phyloP scores from a whole-genome alignment of 2,329 filamentous ascomycete genomes.

The Cercospora beticola region DNA sequence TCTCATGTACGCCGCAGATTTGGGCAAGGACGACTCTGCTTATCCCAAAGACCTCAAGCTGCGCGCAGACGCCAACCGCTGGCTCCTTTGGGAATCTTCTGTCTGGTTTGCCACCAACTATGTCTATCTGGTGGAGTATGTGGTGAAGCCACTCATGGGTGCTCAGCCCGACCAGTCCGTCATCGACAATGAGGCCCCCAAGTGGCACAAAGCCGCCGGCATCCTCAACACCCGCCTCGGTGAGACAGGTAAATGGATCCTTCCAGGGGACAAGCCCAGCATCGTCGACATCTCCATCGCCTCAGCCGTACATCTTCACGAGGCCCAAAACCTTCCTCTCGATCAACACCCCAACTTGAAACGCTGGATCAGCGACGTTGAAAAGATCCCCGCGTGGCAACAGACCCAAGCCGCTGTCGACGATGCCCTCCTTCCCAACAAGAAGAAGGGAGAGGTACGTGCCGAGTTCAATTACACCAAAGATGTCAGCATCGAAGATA shows the following conservation, averaged over 20 bases:
- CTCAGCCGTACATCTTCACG: slow-evolving; percentile 43
- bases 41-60: slow-evolving; percentile 44
- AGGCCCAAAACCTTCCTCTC: slow-evolving; percentile 39
- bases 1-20: slow-evolving; percentile 44
- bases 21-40: slow-evolving; percentile 30
- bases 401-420: slow-evolving; percentile 44
- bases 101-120: slow-evolving; percentile 45
- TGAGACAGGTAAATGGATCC: slow-evolving; percentile 39
- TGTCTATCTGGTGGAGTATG: slow-evolving; percentile 43
- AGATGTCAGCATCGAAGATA: slow-evolving; percentile 37
- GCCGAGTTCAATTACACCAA: slow-evolving; percentile 51
- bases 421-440: slow-evolving; percentile 39
- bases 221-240: slow-evolving; percentile 41
- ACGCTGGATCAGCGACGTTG: slow-evolving; percentile 43
- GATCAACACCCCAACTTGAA: slow-evolving; percentile 42
- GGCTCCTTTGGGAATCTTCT: slow-evolving; percentile 46
- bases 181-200: slow-evolving; percentile 39
- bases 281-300: slow-evolving; percentile 47
- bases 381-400: slow-evolving; percentile 42
- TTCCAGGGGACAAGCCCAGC: slow-evolving; percentile 41
- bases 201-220: slow-evolving; percentile 40
- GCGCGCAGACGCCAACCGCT: slow-evolving; percentile 43
- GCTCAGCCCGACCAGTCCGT: slow-evolving; percentile 39
- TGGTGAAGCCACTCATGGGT: slow-evolving; percentile 44
- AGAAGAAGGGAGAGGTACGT: slow-evolving; percentile 36